Conservation (phyloP, 441 rosid species). For the Erodium moschatum region DNA sequence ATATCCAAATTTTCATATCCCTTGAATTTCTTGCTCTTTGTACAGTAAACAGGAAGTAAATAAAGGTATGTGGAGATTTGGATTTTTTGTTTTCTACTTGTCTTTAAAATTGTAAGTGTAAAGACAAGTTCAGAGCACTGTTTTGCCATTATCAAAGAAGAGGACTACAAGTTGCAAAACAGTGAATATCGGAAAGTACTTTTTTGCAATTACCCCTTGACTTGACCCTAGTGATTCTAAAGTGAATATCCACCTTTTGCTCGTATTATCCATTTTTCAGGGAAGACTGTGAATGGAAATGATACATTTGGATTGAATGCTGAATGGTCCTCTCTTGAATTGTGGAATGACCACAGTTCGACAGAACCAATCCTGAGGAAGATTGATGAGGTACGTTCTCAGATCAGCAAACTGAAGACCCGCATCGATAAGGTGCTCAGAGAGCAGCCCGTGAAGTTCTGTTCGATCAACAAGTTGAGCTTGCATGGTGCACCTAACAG, state of each 20-base stretch:
- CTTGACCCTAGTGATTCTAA: too few relatives aligned
- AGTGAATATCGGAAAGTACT: too few relatives aligned
- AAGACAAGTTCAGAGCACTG: too few relatives aligned
- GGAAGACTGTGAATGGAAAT: conserved; percentile 26
- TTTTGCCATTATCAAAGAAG: too few relatives aligned
- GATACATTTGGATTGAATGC: conserved; percentile 34
- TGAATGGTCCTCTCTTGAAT: conserved; percentile 35
- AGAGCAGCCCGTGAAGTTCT: conserved; percentile 52
- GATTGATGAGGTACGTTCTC: conserved; percentile 49
- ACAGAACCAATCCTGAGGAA: conserved; percentile 49
- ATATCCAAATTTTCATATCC: too few relatives aligned
- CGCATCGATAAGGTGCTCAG: conserved; percentile 50
- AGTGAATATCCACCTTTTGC: background rate
- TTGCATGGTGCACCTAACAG: conserved; percentile 30
- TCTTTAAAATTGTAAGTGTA: too few relatives aligned
- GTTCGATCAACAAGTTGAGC: conserved; percentile 42
- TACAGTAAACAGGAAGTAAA: too few relatives aligned
- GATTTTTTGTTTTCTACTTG: too few relatives aligned
- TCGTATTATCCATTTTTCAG: conserved; percentile 29
- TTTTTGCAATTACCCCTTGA: too few relatives aligned
- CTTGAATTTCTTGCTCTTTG: too few relatives aligned
- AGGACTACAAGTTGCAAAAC: too few relatives aligned
- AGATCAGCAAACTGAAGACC: conserved; percentile 38
- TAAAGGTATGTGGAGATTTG: too few relatives aligned
- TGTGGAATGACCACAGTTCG: conserved; percentile 34